A percentile compares a stretch with the other conserved stretches of the same genome.
Evolutionary conservation across 2,329 filamentous ascomycete genomes (phyloP).

Genomic region (Penicillium aurantiogriseum): DNA sequence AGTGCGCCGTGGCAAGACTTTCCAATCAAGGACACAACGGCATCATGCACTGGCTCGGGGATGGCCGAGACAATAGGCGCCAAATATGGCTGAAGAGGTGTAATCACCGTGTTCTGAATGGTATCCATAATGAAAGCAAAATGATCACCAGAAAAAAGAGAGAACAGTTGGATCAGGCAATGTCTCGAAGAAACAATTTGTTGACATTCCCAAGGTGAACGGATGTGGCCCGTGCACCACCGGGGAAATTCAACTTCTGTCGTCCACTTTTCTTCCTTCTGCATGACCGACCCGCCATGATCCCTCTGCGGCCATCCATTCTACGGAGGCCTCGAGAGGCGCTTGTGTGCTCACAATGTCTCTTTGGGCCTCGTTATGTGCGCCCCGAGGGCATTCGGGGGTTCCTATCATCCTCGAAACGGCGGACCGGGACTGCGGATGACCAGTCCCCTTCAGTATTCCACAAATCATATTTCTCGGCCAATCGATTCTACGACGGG

Average conservation of each 20-base stretch:
- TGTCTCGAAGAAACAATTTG: conserved; percentile 8
- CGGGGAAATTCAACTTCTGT: conserved; percentile 29
- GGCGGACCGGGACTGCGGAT: conserved; percentile 31
- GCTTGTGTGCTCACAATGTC: conserved; percentile 36
- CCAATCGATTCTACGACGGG: conserved; percentile 29
- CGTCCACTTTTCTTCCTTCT: conserved; percentile 21
- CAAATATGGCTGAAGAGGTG: conserved; percentile 51
- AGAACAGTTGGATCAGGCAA: neutral
- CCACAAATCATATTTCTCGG: conserved; percentile 43
- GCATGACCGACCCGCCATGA: conserved; percentile 29
- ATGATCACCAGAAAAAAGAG: neutral
- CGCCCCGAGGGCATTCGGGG: conserved; percentile 27
- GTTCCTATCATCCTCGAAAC: conserved; percentile 33
- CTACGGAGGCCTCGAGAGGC: conserved; percentile 35
- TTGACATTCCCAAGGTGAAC: conserved; percentile 25
- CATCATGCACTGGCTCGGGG: conserved; percentile 70
- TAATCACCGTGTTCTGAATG: conserved; percentile 41
- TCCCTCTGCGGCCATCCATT: conserved; percentile 39
- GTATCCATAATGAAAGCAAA: conserved; percentile 38
- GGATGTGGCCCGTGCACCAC: conserved; percentile 30
- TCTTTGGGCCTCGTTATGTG: conserved; percentile 22
- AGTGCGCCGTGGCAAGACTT: conserved; percentile 80
- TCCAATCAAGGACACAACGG: conserved; percentile 77
- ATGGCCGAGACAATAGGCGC: conserved; percentile 70
- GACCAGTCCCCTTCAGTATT: conserved; percentile 28